Base-by-base conservation (phyloP, 2,329 filamentous ascomycete species). In the Paramyrothecium roridum region DNA sequence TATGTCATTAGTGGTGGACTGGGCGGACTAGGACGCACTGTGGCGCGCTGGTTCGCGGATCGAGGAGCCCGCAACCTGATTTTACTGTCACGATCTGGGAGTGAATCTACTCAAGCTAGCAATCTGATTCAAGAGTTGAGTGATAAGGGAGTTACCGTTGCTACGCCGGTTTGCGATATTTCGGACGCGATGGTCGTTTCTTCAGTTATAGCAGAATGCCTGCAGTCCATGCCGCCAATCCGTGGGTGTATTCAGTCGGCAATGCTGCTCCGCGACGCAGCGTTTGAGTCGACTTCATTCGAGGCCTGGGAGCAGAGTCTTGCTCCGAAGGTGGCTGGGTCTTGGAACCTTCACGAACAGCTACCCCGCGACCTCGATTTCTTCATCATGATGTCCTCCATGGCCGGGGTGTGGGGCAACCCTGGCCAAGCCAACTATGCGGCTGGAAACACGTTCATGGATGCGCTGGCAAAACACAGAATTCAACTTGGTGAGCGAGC, bases 401-500 rank as follows among this genome's bases (percentile, higher is more conserved):
- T 71, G 26, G 63, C 65, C 1, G 69, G 69, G 11, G 59, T 74
- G 48, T 70, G 3, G 75, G 73, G 0, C 62, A 67, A 13, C 56
- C 63, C 3, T 63, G 56, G 54, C 61, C 1, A 74, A 76, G 66
- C 69, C 37, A 77, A 76, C 55, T 80, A 80, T 56, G 61, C 71
- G 0, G 70, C 65, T 0, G 71, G 67, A 1, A 65, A 65, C 19
- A 56, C 66, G 0, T 76, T 68, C 57, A 68, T 71, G 7, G 63
- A 65, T 23, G 59, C 64, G 0, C 58, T 68, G 4, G 61, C 58
- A 1, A 54, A 53, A 10, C 52, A 62, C 40, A 53, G 57, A 11
- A 53, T 54, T 3, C 17, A 52, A 2, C 50, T 50, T 8, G 59
- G 59, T 21, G 22, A 57, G 21, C 26, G 43, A 20, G 57, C 53